Base-by-base conservation (phyloP, 371 early-diverging fungal species). In the Mortierella sp. region DNA sequence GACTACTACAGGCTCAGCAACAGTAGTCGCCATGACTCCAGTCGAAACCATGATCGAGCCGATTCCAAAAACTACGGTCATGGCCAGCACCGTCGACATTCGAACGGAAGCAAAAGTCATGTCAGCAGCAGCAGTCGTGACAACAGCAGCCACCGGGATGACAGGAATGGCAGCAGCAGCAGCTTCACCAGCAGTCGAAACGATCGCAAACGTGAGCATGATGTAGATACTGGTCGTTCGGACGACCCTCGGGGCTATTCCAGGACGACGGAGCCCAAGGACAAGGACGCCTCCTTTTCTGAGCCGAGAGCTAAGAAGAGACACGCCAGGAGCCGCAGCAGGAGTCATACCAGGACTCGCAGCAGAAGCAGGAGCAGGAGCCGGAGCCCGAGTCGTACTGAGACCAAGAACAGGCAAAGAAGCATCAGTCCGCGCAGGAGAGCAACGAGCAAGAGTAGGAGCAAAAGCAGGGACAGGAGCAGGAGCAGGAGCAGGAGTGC, bases 31-130 rank as follows among this genome's bases (percentile, higher is more conserved):
- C 40, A 28, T 37, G 48, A 21, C 71, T 71, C 75, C 28, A 73
- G 69, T 74, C 78, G 75, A 48, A 73, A 74, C 74, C 55, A 76
- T 69, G 83, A 83, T 72, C 76, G 77, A 78, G 31, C 46, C 14
- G 73, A 78, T 82, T 82, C 79, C 76, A 82, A 64, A 78, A 78
- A 74, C 70, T 53, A 61, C 67, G 50, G 69, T 24, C 69, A 74
- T 67, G 73, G 69, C 16, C 71, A 77, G 61, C 76, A 69, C 79
- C 79, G 79, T 71, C 76, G 79, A 76, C 73, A 78, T 74, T 76
- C 76, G 50, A 75, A 76, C 73, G 64, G 46, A 51, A 53, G 26
- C 69, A 75, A 57, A 26, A 72, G 64, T n/a, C 46, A 28, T 61
- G 46, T 26, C 48, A 51, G 34, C 61, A 37, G 50, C 53, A 51